Evolutionary conservation across 192 early-diverging fungal species (phyloP).

Genomic region (Phycomyces blakesleeanus): DNA sequence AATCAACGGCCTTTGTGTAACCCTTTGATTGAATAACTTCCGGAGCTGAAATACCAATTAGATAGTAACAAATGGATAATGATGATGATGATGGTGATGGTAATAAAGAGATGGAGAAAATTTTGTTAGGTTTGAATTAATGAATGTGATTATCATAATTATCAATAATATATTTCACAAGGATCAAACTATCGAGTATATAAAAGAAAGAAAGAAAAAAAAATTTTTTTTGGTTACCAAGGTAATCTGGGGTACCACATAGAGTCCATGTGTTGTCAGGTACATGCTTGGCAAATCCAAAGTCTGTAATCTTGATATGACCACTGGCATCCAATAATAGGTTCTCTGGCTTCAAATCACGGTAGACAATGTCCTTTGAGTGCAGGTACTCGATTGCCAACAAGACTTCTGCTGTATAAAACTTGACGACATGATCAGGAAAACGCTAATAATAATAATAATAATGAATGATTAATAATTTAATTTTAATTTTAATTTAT

Average conservation of each 20-base stretch:
- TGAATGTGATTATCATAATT: no score
- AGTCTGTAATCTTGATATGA: constrained; percentile 81
- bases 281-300: constrained; percentile 81
- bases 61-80: no score
- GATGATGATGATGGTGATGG: no score
- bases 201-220: not conserved
- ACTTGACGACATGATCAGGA: constrained; percentile 63
- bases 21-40: constrained; percentile 90
- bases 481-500: no score
- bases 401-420: constrained; percentile 72
- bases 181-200: not conserved
- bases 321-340: constrained; percentile 70
- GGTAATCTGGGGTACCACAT: constrained; percentile 76
- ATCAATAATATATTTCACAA: no score
- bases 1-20: constrained; percentile 88
- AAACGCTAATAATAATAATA: constrained; percentile 52
- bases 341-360: constrained; percentile 82
- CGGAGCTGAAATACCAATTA: no score
- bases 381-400: constrained; percentile 76
- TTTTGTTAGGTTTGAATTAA: no score
- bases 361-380: constrained; percentile 68
- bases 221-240: constrained; percentile 41
- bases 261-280: constrained; percentile 79
- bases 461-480: no score
- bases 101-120: no score